Percentiles rank a stretch among this genome's conserved stretches.
These are phyloP conservation scores for Populus nigra DNA, from an alignment of 345 rosid species.

Conservation along the genomic window DNA sequence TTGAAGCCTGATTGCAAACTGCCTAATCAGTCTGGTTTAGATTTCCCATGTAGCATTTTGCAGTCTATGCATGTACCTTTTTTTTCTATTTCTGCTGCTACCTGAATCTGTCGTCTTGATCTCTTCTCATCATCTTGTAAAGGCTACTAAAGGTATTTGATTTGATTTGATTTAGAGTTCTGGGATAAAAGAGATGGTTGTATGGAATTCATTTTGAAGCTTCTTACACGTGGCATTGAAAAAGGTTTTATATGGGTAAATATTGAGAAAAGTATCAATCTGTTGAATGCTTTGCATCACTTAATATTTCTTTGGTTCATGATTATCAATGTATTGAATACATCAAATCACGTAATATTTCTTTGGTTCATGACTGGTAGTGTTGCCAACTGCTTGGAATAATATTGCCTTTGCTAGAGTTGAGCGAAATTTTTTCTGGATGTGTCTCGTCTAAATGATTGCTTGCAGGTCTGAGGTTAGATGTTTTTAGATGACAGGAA, in stretches of 20 bases:
- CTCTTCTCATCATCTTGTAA: neutral
- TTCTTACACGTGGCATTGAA: neutral
- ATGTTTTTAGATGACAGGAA: slow-evolving; percentile 1
- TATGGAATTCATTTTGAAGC: neutral
- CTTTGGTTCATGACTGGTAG: neutral
- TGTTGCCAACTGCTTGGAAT: neutral
- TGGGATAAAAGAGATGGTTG: neutral
- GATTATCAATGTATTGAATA: too few species aligned
- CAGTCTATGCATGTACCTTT: neutral
- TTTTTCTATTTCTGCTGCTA: neutral
- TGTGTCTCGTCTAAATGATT: neutral
- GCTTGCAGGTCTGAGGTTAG: neutral
- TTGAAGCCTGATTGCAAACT: too few species aligned
- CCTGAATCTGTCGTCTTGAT: neutral
- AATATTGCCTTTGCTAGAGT: neutral
- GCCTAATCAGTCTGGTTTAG: neutral
- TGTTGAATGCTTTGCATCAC: neutral
- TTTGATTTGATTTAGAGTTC: neutral
- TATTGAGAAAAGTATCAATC: neutral
- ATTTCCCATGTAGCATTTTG: neutral
- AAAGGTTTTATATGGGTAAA: neutral
- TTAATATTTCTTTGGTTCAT: neutral
- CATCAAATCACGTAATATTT: too few species aligned
- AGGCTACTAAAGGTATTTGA: neutral
- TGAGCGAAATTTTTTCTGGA: neutral